phyloP scores from a whole-genome alignment of 1,284 basidiomycete species.

The Heimioporus retisporus region DNA sequence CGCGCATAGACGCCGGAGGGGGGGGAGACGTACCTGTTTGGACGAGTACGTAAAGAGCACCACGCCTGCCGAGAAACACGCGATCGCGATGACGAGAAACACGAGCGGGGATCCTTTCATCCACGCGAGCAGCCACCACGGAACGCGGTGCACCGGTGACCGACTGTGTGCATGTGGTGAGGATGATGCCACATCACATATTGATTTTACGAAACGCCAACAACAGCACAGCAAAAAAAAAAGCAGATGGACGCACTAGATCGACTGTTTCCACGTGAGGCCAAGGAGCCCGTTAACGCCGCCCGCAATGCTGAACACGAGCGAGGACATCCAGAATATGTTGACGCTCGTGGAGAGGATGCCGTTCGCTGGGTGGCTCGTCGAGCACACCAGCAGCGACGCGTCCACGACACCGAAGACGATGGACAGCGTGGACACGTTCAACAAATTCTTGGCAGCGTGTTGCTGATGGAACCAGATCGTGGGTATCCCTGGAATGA shows the following conservation, averaged over 20 bases:
- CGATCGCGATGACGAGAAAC: constrained; percentile 67
- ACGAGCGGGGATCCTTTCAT: constrained; percentile 67
- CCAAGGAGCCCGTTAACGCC: constrained; percentile 69
- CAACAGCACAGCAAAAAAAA: not conserved
- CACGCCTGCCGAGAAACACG: constrained; percentile 65
- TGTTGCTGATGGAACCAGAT: constrained; percentile 70
- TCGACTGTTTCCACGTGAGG: constrained; percentile 68
- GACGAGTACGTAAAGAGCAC: constrained; percentile 64
- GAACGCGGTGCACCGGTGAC: constrained; percentile 64
- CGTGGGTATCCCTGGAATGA: constrained; percentile 70
- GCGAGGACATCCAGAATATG: constrained; percentile 68
- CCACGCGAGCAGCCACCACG: constrained; percentile 61
- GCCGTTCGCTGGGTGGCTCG: constrained; percentile 25
- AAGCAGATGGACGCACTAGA: constrained; percentile 54
- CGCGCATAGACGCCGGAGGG: no score
- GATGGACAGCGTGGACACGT: constrained; percentile 67
- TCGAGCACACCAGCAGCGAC: constrained; percentile 62
- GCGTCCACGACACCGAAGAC: constrained; percentile 68
- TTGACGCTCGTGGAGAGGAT: constrained; percentile 55
- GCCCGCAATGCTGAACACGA: constrained; percentile 69
- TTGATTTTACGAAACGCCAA: no score
- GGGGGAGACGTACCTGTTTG: constrained; percentile 53
- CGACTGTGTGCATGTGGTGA: constrained; percentile 47
- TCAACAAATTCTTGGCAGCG: constrained; percentile 60
- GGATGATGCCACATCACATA: no score